These are phyloP conservation scores for Cercospora zeae-maydis DNA, from an alignment of 2,329 filamentous ascomycete species.

Conservation along the genomic window DNA sequence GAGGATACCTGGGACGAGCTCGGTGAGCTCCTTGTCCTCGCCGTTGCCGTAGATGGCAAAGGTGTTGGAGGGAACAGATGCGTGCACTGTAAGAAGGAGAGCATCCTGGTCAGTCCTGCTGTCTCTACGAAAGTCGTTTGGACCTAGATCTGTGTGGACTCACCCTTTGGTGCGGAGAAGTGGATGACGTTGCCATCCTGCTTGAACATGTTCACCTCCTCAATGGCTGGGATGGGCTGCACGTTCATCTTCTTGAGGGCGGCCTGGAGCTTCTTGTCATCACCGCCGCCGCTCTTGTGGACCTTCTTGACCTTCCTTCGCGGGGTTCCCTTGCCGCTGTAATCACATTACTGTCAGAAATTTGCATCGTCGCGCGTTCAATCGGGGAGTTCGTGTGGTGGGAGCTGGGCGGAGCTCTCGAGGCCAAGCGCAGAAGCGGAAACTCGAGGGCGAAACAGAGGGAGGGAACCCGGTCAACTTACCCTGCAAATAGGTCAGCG, in stretches of 20 bases:
- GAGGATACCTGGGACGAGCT: conserved; percentile 97
- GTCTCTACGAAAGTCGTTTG: neutral
- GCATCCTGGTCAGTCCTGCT: neutral
- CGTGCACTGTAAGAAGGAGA: conserved; percentile 66
- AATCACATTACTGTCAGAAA: conserved; percentile 24
- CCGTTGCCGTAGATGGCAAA: conserved; percentile 99
- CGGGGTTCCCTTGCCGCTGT: conserved; percentile 93
- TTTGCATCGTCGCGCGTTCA: neutral
- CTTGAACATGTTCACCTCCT: conserved; percentile 99
- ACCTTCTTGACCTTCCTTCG: conserved; percentile 98
- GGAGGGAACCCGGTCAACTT: conserved; percentile 22
- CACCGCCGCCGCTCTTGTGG: conserved; percentile 84
- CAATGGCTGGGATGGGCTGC: conserved; percentile 97
- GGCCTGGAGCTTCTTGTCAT: conserved; percentile 99
- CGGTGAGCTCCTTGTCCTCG: conserved; percentile 99
- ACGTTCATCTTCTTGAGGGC: conserved; percentile 99
- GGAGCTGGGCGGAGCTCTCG: neutral
- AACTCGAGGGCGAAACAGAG: neutral
- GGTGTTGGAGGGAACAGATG: conserved; percentile 95
- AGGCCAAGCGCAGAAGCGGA: neutral
- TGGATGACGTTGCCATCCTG: conserved; percentile 99
- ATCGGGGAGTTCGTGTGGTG: neutral
- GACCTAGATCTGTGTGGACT: conserved; percentile 35
- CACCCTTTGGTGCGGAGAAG: conserved; percentile 97
- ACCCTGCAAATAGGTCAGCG: conserved; percentile 35